Conservation (phyloP, 306 rosid species). For the Corylus americana region DNA sequence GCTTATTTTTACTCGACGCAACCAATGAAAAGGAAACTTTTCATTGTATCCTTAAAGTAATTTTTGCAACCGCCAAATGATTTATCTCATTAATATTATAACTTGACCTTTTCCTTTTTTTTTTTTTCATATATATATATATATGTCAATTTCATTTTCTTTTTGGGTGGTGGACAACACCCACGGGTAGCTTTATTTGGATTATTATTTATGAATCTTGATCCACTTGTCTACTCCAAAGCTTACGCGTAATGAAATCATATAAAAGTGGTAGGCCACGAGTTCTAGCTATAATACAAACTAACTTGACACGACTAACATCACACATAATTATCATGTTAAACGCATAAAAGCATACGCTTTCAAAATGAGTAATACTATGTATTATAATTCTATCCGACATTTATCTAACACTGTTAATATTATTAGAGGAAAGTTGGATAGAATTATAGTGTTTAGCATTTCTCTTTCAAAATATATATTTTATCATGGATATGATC, state of each 20-base stretch:
- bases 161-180: conserved; percentile 2
- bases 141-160: neutral
- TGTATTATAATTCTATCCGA: too few species aligned
- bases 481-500: too few species aligned
- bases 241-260: neutral
- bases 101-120: neutral
- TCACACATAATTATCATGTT: neutral
- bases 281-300: too few species aligned
- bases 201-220: neutral
- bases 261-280: neutral
- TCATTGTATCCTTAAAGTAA: neutral
- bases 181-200: neutral
- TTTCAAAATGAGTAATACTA: too few species aligned
- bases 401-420: too few species aligned
- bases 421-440: too few species aligned
- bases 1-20: neutral
- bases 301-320: neutral
- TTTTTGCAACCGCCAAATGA: neutral
- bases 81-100: neutral
- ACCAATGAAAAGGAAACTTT: neutral
- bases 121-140: neutral
- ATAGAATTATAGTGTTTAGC: too few species aligned
- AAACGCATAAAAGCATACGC: neutral
- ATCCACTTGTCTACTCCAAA: neutral
- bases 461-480: too few species aligned